Percentiles rank a stretch among this genome's conserved stretches.
These are phyloP conservation scores for Diaporthe ampelina DNA, from an alignment of 2,329 filamentous ascomycete genomes.

Conservation along the genomic window DNA sequence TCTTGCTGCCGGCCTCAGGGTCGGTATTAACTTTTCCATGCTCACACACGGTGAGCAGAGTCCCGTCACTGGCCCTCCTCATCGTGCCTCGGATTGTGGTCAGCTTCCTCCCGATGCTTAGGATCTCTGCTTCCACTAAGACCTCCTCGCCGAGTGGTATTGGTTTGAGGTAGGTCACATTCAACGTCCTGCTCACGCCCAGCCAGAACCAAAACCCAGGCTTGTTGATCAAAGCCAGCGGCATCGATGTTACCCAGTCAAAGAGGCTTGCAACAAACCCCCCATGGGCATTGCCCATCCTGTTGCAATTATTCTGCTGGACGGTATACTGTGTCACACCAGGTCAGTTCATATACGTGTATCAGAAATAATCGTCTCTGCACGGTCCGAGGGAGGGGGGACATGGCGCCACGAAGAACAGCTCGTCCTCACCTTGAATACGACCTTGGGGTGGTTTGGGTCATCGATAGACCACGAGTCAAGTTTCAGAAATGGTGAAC, in stretches of 20 bases:
- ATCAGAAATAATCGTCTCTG: neutral
- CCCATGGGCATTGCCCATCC: constrained; percentile 69
- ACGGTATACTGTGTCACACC: constrained; percentile 58
- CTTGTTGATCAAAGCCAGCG: constrained; percentile 67
- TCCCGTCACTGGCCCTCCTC: constrained; percentile 65
- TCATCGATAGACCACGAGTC: constrained; percentile 39
- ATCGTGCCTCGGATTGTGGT: constrained; percentile 68
- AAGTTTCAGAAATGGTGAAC: constrained; percentile 30
- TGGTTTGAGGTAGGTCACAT: constrained; percentile 77
- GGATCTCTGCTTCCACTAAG: constrained; percentile 68
- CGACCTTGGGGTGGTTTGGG: constrained; percentile 35
- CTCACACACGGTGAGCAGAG: constrained; percentile 70
- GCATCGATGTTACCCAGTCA: constrained; percentile 74
- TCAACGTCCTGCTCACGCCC: constrained; percentile 76
- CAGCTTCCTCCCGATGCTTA: constrained; percentile 69
- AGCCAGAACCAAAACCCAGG: constrained; percentile 73
- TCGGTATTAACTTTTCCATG: constrained; percentile 77
- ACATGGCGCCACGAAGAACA: neutral
- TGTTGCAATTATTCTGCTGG: constrained; percentile 66
- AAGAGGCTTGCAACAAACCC: constrained; percentile 77
- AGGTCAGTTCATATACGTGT: constrained; percentile 43
- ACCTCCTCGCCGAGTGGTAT: constrained; percentile 65
- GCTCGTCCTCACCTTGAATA: constrained; percentile 19
- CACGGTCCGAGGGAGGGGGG: neutral
- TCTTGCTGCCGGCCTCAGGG: constrained; percentile 46